phyloP scores from a whole-genome alignment of 805 yeast species.

The Metschnikowia lochheadii region DNA sequence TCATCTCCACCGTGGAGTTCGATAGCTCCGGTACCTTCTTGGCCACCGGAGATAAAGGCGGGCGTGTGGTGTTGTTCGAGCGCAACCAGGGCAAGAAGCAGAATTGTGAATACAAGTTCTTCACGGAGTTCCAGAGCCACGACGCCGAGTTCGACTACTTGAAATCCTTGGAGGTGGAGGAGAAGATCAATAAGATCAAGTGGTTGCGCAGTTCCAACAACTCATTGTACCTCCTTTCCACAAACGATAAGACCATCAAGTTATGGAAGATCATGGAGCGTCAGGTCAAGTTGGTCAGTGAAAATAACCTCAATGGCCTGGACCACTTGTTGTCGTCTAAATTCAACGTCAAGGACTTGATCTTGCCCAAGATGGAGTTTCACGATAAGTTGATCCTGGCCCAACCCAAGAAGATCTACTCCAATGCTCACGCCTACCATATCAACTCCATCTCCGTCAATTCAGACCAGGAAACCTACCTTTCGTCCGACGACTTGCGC shows the following conservation, averaged over 20 bases:
- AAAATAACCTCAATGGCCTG: slow-evolving; percentile 60
- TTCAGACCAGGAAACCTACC: slow-evolving; percentile 92
- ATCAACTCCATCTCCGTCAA: slow-evolving; percentile 93
- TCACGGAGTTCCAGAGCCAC: slow-evolving; percentile 96
- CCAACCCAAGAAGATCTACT: slow-evolving; percentile 83
- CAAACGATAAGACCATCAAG: slow-evolving; percentile 98
- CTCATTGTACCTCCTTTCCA: slow-evolving; percentile 84
- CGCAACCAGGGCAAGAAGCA: slow-evolving; percentile 65
- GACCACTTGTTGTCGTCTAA: slow-evolving; percentile 22
- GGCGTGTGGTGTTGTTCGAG: slow-evolving; percentile 93
- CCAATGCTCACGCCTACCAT: slow-evolving; percentile 97
- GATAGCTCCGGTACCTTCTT: slow-evolving; percentile 91
- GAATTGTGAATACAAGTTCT: slow-evolving; percentile 85
- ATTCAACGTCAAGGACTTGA: slow-evolving; percentile 43
- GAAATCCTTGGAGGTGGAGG: slow-evolving; percentile 94
- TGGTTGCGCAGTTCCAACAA: slow-evolving; percentile 89
- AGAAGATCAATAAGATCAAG: slow-evolving; percentile 94
- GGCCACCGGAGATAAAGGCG: slow-evolving; percentile 99
- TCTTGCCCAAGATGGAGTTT: slow-evolving; percentile 82
- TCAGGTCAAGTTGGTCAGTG: slow-evolving; percentile 85
- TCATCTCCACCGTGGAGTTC: slow-evolving; percentile 94
- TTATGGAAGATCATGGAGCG: slow-evolving; percentile 95
- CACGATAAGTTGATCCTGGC: slow-evolving; percentile 96
- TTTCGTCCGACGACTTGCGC: slow-evolving; percentile 90
- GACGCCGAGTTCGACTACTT: slow-evolving; percentile 98